Base-by-base conservation (phyloP, 2,329 filamentous ascomycete genomes). In the Apiospora arundinis region DNA sequence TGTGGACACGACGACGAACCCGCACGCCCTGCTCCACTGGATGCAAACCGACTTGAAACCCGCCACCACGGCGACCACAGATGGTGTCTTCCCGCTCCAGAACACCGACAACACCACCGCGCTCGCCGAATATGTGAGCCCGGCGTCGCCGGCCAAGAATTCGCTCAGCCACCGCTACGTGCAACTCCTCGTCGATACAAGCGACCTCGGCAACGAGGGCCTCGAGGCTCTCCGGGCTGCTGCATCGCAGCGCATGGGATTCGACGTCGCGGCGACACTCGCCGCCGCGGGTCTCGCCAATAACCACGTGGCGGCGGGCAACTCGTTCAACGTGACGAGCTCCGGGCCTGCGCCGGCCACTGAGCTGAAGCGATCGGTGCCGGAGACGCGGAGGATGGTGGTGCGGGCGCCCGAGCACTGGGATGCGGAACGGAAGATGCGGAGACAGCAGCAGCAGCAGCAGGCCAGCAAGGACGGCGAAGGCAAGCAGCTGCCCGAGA, bases 91-190 rank as follows among this genome's bases (percentile, higher is more conserved):
- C 40, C n/a, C 9, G 40, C 40, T 67, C 9, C 11, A 70, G 71
- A 12, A 72, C 73, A 9, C 70, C 73, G n/a, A 73, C 74, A 74
- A 75, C 71, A 75, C 75, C 65, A 71, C 78, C 1, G 70, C 80
- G 3, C 72, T 79, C 4, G 78, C 77, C 8, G 40, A 75, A 2
- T 83, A 84, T 77, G 75, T 82, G 69, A 78, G 79, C 7, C 82
- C 82, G n/a, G 80, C 76, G 71, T 82, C 82, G 69, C 82, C 82
- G 1, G 80, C 82, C 28, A 75, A 77, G 46, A 72, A 75, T 32
- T 82, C 82, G 8, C 79, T 83, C 14, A 81, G 80, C 73, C 82
- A 84, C 72, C 76, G 79, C n/a, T 83, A 83, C 76, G 79, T 79
- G 12, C 78, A 83, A 73, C 71, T 84, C n/a, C 77, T 83, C 11